Conservation (phyloP, 768 basidiomycete genomes). For the Boletus sp. region DNA sequence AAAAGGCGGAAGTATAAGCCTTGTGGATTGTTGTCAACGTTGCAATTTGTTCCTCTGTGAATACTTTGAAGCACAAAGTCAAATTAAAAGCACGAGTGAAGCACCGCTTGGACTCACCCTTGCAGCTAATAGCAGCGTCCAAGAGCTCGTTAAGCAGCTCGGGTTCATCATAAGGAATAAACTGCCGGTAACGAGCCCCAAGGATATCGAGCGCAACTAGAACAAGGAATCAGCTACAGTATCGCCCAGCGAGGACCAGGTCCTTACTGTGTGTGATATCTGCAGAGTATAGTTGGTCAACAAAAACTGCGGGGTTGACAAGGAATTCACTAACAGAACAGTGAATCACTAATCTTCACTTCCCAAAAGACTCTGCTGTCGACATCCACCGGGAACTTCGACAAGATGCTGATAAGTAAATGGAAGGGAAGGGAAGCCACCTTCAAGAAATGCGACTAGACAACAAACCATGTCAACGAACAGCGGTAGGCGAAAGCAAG, state of each 20-base stretch:
- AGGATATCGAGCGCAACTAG: conserved; percentile 56
- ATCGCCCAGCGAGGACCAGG: neutral
- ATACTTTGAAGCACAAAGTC: conserved; percentile 39
- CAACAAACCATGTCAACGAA: conserved; percentile 13
- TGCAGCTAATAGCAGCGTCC: conserved; percentile 50
- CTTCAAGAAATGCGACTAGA: conserved; percentile 82
- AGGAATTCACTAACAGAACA: conserved; percentile 55
- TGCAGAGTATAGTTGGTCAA: conserved; percentile 15
- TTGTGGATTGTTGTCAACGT: conserved; percentile 46
- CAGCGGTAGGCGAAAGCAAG: neutral
- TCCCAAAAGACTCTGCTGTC: conserved; percentile 80
- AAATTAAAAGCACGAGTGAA: neutral
- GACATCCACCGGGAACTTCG: conserved; percentile 74
- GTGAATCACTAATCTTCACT: conserved; percentile 51
- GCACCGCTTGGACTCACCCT: conserved; percentile 51
- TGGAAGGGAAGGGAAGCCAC: conserved; percentile 80
- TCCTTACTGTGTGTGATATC: conserved; percentile 36
- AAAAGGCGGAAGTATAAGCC: conserved; percentile 22
- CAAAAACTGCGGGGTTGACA: neutral
- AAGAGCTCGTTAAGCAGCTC: conserved; percentile 46
- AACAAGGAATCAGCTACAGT: conserved; percentile 22
- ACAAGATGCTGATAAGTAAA: conserved; percentile 67
- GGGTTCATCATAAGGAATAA: conserved; percentile 32
- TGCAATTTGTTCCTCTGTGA: conserved; percentile 57
- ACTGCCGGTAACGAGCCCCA: conserved; percentile 44